Evolutionary conservation across 2,329 filamentous ascomycete genomes (phyloP).

Genomic region (Nothophoma quercina): DNA sequence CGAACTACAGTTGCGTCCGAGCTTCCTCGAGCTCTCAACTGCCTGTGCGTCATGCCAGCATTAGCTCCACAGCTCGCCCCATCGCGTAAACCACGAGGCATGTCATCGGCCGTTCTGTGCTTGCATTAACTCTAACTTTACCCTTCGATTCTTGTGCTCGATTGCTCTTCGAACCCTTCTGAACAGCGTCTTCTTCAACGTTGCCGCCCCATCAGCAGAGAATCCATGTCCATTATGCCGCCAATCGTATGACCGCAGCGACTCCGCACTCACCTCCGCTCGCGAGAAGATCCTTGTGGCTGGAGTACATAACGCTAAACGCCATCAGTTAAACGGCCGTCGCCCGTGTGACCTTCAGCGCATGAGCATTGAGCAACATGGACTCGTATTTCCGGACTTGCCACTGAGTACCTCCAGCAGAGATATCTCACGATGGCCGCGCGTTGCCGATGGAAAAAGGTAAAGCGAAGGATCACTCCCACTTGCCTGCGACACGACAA

Average conservation of each 20-base stretch:
- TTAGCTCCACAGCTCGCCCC: constrained; percentile 1
- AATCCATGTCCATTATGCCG: constrained; percentile 5
- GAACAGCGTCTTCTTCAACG: not conserved
- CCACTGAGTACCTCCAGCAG: too few relatives aligned
- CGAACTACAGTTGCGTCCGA: not conserved
- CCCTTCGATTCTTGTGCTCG: not conserved
- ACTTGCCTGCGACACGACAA: too few relatives aligned
- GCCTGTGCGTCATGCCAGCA: constrained; percentile 10
- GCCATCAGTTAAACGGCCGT: constrained; percentile 9
- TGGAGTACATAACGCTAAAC: constrained; percentile 13
- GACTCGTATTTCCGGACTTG: not conserved
- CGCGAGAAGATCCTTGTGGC: constrained; percentile 12
- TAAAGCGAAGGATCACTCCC: too few relatives aligned
- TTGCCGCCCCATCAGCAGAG: not conserved
- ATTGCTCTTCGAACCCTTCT: too few relatives aligned
- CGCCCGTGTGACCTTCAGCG: constrained; percentile 10
- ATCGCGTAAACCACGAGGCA: constrained; percentile 10
- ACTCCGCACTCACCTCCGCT: constrained; percentile 19
- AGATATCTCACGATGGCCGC: too few relatives aligned
- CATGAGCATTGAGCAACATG: constrained; percentile 11
- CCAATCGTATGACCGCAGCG: constrained; percentile 16
- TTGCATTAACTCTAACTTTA: not conserved
- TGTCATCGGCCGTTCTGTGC: not conserved
- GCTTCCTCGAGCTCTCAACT: constrained; percentile 12
- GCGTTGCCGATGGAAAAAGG: too few relatives aligned